phyloP scores from a whole-genome alignment of 148 eudicot species.

The Oxyria digyna region DNA sequence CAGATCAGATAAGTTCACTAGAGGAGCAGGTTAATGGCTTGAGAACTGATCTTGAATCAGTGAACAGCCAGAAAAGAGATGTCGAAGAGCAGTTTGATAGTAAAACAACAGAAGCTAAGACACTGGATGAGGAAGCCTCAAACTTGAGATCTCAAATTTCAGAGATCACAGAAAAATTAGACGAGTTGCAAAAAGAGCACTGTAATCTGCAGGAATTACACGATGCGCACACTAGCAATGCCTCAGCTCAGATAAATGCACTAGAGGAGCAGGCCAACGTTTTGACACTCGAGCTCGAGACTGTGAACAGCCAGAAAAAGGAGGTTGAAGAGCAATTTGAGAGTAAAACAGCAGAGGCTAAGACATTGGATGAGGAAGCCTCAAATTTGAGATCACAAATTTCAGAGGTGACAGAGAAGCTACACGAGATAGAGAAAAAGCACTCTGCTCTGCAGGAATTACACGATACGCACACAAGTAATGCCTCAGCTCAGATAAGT shows the following conservation, averaged over 20 bases:
- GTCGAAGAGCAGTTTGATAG: slow-evolving; percentile 33
- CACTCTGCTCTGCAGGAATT: too few species aligned
- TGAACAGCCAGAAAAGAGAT: slow-evolving; percentile 26
- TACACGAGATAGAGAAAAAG: too few species aligned
- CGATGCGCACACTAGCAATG: neutral
- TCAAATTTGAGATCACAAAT: too few species aligned
- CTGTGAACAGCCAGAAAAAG: slow-evolving; percentile 13
- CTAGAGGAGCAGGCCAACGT: slow-evolving; percentile 14
- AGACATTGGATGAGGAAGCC: neutral
- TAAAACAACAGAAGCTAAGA: slow-evolving; percentile 21
- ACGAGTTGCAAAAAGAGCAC: neutral
- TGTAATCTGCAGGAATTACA: too few species aligned
- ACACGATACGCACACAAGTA: too few species aligned
- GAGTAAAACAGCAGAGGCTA: slow-evolving; percentile 1
- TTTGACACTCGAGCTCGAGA: too few species aligned
- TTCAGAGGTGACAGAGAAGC: too few species aligned
- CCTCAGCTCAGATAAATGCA: neutral
- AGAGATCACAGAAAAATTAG: neutral
- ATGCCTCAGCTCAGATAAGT: too few species aligned
- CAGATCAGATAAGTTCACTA: slow-evolving; percentile 26
- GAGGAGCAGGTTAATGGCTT: slow-evolving; percentile 20
- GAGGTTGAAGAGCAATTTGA: slow-evolving; percentile 19
- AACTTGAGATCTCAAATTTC: slow-evolving; percentile 9
- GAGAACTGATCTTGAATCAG: slow-evolving; percentile 25
- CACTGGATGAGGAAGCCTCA: slow-evolving; percentile 10